phyloP scores from a whole-genome alignment of 306 rosid genomes.

The Casuarina equisetifolia region DNA sequence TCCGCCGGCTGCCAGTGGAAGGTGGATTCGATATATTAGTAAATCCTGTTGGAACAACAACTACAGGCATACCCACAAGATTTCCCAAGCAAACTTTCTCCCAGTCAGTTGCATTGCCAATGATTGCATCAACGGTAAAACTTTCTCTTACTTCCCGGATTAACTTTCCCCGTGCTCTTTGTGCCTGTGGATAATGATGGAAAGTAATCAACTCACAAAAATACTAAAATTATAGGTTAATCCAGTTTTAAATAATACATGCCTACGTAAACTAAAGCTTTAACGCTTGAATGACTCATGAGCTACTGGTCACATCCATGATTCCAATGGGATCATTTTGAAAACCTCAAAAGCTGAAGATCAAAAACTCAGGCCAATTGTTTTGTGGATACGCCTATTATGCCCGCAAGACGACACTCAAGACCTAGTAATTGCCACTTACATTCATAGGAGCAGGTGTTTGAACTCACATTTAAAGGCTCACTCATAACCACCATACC shows the following conservation, averaged over 20 bases:
- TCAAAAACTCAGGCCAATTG: background rate
- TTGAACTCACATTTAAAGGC: background rate
- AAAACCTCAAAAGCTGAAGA: background rate
- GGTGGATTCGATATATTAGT: conserved; percentile 49
- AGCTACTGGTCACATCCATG: background rate
- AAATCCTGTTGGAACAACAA: conserved; percentile 66
- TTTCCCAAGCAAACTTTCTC: conserved; percentile 79
- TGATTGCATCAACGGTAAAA: conserved; percentile 62
- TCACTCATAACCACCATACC: background rate
- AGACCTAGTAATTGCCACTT: background rate
- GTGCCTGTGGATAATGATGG: conserved; percentile 46
- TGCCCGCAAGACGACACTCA: background rate
- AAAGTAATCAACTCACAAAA: background rate
- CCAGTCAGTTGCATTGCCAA: conserved; percentile 78
- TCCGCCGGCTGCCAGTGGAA: conserved; percentile 35
- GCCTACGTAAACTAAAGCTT: background rate
- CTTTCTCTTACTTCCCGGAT: conserved; percentile 55
- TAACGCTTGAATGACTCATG: background rate
- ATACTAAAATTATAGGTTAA: background rate
- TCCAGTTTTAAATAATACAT: background rate
- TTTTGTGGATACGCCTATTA: background rate
- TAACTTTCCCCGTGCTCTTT: conserved; percentile 65
- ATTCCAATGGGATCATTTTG: background rate
- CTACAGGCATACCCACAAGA: conserved; percentile 68
- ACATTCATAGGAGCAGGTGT: background rate